Evolutionary conservation across 257 asterid species (phyloP), one percentile per base, ranked within the genome.

Genomic region (Nicotiana sylvestris): DNA sequence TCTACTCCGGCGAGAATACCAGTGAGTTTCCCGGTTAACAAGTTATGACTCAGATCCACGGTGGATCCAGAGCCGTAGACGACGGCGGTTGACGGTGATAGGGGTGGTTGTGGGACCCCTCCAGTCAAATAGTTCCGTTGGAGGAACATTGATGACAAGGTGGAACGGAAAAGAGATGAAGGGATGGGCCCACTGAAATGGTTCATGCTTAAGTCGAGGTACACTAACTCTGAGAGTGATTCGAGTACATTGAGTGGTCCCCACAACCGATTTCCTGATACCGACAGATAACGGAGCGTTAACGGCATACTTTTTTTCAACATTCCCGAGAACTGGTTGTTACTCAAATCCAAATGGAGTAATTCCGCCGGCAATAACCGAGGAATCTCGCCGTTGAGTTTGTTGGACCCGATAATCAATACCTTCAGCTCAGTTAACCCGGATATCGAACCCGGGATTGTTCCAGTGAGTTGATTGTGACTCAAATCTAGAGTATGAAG

Each of bases 121-220:
- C 98, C 98, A 0, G 98, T 85, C 3, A 94, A 88, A 87, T 94
- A 91, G 91, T 94, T 94, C 96, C 98, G 93, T 88, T 94, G 98
- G 88, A 94, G 95, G 43, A 89, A 86, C 65, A 94, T 77, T 76
- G 96, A 89, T 78, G 89, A 83, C 84, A 94, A 84, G 9, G 86
- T 46, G 17, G 91, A 85, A 29, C 91, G 91, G 66, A 92, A 86
- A 18, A 91, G 78, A 32, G 89, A 53, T 33, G 68, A 13, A 1
- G 98, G 97, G 55, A 94, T 83, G 90, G 94, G 81, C 88, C 98
- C 98, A 85, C 89, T 84, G 58, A 92, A 87, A 0, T 66, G 87
- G 88, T 94, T 94, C 91, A 86, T 83, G 91, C 97, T 92, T 87
- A 94, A 85, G 88, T 94, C 98, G 85, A 94, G 83, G 89, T 90